A percentile compares a stretch with the other conserved stretches of the same genome.
phyloP scores from a whole-genome alignment of 83 land plant genomes.

The Picea abies region DNA sequence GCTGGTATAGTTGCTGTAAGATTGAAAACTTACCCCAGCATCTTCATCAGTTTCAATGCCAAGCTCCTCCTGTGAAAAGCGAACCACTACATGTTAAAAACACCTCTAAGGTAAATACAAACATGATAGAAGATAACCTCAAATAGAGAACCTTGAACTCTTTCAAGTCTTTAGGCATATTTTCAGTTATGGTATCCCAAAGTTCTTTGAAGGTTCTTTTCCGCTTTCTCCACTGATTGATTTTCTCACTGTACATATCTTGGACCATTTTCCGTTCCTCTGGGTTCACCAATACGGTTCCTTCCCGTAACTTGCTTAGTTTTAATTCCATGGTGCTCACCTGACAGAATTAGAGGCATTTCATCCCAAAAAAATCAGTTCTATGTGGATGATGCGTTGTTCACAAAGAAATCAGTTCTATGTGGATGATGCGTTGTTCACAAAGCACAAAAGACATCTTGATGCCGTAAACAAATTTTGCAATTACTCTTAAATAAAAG shows the following conservation, averaged over 20 bases:
- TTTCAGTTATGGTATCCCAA: slow-evolving; percentile 96
- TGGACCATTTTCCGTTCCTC: slow-evolving; percentile 83
- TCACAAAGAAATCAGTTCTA: not conserved
- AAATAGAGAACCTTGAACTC: slow-evolving; percentile 84
- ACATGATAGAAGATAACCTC: not conserved
- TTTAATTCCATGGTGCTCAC: slow-evolving; percentile 72
- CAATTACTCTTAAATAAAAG: no score
- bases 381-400: not conserved
- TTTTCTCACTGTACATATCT: slow-evolving; percentile 42
- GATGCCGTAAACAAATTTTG: no score
- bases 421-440: not conserved
- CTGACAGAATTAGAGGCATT: slow-evolving; percentile 35
- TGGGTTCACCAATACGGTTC: slow-evolving; percentile 76
- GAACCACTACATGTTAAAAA: not conserved
- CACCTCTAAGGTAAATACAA: not conserved
- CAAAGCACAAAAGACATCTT: no score
- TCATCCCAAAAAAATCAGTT: not conserved
- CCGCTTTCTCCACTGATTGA: slow-evolving; percentile 85
- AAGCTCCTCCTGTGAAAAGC: slow-evolving; percentile 82
- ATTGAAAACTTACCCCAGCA: slow-evolving; percentile 69
- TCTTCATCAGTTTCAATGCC: slow-evolving; percentile 98
- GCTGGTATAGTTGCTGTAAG: slow-evolving; percentile 29
- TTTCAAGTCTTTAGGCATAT: slow-evolving; percentile 78
- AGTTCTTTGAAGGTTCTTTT: slow-evolving; percentile 89
- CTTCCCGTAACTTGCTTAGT: slow-evolving; percentile 68